A percentile compares a stretch with the other conserved stretches of the same genome.
These are phyloP conservation scores for Torulaspora indica DNA, from an alignment of 805 yeast genomes.

Conservation along the genomic window DNA sequence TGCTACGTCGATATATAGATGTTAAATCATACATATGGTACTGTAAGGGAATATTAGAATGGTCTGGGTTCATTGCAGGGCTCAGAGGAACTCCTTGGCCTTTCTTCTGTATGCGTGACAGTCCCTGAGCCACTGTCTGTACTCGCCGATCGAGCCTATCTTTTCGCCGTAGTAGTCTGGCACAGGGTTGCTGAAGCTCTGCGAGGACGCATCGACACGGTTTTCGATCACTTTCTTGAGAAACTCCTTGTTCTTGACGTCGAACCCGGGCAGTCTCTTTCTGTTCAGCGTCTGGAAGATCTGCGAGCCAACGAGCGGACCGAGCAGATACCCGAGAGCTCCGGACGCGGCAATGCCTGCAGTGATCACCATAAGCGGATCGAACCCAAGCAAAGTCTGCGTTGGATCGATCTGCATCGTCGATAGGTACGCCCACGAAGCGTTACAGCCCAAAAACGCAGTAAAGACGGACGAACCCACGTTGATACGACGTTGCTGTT, in stretches of 20 bases:
- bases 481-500: slow-evolving; percentile 68
- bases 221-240: slow-evolving; percentile 67
- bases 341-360: slow-evolving; percentile 71
- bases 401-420: slow-evolving; percentile 85
- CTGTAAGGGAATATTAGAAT: slow-evolving; percentile 5
- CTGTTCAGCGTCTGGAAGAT: slow-evolving; percentile 56
- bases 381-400: slow-evolving; percentile 79
- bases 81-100: slow-evolving; percentile 62
- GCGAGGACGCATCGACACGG: slow-evolving; percentile 89
- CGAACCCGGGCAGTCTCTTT: slow-evolving; percentile 44
- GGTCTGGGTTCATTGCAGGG: background rate
- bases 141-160: slow-evolving; percentile 77
- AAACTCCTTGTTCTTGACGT: slow-evolving; percentile 65
- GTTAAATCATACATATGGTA: slow-evolving; percentile 4
- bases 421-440: slow-evolving; percentile 73
- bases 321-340: slow-evolving; percentile 70
- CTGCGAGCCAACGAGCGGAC: slow-evolving; percentile 74
- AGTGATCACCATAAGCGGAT: slow-evolving; percentile 76
- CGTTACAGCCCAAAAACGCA: slow-evolving; percentile 57
- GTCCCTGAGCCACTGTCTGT: slow-evolving; percentile 95
- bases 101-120: slow-evolving; percentile 86
- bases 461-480: slow-evolving; percentile 62
- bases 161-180: slow-evolving; percentile 99
- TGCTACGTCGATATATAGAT: background rate
- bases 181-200: slow-evolving; percentile 87